Conservation (phyloP, 2,329 filamentous ascomycete species). For the Bipolaris bicolor region DNA sequence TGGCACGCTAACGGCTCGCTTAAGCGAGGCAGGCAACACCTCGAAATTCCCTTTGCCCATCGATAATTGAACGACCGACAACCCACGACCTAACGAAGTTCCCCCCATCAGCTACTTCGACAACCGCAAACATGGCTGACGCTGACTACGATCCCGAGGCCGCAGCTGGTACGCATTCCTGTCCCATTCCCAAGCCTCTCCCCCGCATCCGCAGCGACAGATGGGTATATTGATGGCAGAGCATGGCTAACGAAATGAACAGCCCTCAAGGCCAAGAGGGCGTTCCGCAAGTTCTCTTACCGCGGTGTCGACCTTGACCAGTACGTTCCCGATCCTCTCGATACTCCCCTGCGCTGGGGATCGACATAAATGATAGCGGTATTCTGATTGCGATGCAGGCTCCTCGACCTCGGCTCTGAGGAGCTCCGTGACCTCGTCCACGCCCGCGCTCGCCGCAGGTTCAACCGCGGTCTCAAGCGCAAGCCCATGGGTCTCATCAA, state of each 20-base stretch:
- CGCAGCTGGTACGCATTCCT: constrained; percentile 72
- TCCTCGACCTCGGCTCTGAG: constrained; percentile 97
- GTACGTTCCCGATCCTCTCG: constrained; percentile 64
- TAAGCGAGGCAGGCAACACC: constrained; percentile 15
- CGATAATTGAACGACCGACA: constrained; percentile 42
- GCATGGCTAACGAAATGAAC: constrained; percentile 38
- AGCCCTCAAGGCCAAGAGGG: constrained; percentile 99
- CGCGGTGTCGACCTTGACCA: constrained; percentile 99
- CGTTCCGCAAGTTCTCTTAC: constrained; percentile 99
- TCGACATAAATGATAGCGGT: constrained; percentile 4
- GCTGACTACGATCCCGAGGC: constrained; percentile 67
- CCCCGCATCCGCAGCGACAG: constrained; percentile 17
- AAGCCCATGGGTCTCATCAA: constrained; percentile 99
- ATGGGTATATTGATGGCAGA: constrained; percentile 13
- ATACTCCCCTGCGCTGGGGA: constrained; percentile 1
- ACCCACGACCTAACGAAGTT: constrained; percentile 40
- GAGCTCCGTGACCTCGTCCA: constrained; percentile 99
- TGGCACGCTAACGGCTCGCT: constrained; percentile 17
- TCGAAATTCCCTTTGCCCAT: constrained; percentile 19
- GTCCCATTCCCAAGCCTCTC: constrained; percentile 17
- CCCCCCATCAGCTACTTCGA: constrained; percentile 52
- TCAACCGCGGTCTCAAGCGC: constrained; percentile 99
- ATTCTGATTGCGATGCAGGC: constrained; percentile 62
- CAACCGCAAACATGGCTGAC: constrained; percentile 80
- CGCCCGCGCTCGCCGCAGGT: constrained; percentile 95